Evolutionary conservation across 2,329 filamentous ascomycete species (phyloP).

Genomic region (Aphanocladium album): DNA sequence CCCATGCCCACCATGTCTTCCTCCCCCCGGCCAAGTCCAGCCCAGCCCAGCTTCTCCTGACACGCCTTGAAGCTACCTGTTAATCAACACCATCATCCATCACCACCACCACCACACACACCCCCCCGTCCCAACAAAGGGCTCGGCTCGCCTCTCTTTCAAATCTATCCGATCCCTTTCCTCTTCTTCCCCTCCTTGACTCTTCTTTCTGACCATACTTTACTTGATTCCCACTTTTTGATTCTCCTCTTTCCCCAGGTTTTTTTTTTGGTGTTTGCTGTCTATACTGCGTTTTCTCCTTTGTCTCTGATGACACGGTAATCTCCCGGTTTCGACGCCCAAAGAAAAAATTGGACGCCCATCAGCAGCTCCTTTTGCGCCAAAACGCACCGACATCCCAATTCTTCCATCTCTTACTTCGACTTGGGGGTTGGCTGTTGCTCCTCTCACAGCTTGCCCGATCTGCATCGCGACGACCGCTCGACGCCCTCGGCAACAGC

Average conservation of each 20-base stretch:
- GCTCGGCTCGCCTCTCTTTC: constrained; percentile 4
- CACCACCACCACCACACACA: not conserved
- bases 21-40: not conserved
- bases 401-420: not conserved
- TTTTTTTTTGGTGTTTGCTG: too few relatives aligned
- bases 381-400: not conserved
- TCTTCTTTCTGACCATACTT: not conserved
- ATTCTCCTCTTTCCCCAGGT: constrained; percentile 1
- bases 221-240: constrained; percentile 2
- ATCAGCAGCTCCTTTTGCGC: not conserved
- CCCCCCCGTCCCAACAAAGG: constrained; percentile 6
- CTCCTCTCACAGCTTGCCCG: too few relatives aligned
- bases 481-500: too few relatives aligned
- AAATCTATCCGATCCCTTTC: constrained; percentile 5
- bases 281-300: too few relatives aligned
- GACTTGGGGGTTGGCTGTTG: too few relatives aligned
- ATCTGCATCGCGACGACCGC: too few relatives aligned
- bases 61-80: not conserved
- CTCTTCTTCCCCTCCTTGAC: not conserved
- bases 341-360: too few relatives aligned
- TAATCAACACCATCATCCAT: not conserved
- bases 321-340: too few relatives aligned
- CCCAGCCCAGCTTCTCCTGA: not conserved
- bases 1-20: too few relatives aligned
- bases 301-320: too few relatives aligned